Percentiles rank a stretch among this genome's conserved stretches.
Evolutionary conservation across 306 rosid species (phyloP).

Genomic region (Prosopis cineraria): DNA sequence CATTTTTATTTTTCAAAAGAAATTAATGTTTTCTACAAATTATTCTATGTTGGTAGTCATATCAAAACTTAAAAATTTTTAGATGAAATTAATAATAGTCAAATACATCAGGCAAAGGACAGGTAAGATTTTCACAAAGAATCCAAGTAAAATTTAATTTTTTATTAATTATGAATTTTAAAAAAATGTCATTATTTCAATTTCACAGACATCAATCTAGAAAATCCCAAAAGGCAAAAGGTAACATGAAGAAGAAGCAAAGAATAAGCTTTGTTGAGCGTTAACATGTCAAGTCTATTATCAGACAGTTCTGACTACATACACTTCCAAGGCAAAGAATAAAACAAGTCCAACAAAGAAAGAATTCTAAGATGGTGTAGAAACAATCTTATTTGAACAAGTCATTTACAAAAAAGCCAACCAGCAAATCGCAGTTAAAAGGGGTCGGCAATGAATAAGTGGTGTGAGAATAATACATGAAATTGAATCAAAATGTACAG

Average conservation of each 20-base stretch:
- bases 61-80: too few relatives aligned
- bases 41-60: too few relatives aligned
- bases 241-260: background rate
- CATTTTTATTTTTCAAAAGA: too few relatives aligned
- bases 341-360: constrained; percentile 28
- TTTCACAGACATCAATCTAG: too few relatives aligned
- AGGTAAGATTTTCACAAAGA: background rate
- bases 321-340: constrained; percentile 16
- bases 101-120: background rate
- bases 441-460: constrained; percentile 56
- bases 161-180: background rate
- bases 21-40: background rate
- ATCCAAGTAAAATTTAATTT: background rate
- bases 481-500: constrained; percentile 70
- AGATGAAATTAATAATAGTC: too few relatives aligned
- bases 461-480: constrained; percentile 68
- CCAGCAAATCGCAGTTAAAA: constrained; percentile 37
- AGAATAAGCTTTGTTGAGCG: constrained; percentile 19
- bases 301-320: constrained; percentile 30
- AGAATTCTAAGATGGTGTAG: constrained; percentile 38
- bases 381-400: constrained; percentile 59
- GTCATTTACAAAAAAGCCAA: constrained; percentile 76
- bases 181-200: background rate
- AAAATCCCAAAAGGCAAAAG: background rate
- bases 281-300: constrained; percentile 24